Percentiles rank a stretch among this genome's conserved stretches.
Conservation (phyloP, 2,329 filamentous ascomycete species). For the Rutstroemia sp. region DNA sequence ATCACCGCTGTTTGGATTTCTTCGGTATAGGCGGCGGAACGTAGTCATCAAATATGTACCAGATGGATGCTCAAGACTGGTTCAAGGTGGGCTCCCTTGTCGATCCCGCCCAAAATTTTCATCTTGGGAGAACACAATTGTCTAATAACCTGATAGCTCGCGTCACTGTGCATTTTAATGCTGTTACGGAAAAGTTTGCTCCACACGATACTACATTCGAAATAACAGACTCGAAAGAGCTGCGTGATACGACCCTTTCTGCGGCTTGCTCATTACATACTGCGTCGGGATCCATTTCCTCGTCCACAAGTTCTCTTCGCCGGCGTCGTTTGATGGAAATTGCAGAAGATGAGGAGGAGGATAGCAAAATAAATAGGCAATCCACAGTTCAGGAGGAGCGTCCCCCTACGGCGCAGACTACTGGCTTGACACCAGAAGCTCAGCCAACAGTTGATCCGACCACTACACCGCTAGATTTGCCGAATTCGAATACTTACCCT, state of each 20-base stretch:
- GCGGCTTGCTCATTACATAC: slow-evolving; percentile 85
- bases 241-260: slow-evolving; percentile 82
- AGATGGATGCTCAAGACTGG: slow-evolving; percentile 78
- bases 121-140: slow-evolving; percentile 14
- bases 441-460: slow-evolving; percentile 10
- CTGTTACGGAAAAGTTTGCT: slow-evolving; percentile 63
- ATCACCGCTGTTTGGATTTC: slow-evolving; percentile 84
- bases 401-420: slow-evolving; percentile 23
- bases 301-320: slow-evolving; percentile 73
- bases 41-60: slow-evolving; percentile 90
- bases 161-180: slow-evolving; percentile 65
- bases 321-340: slow-evolving; percentile 81
- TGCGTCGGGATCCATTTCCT: slow-evolving; percentile 77
- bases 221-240: slow-evolving; percentile 65
- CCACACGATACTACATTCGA: slow-evolving; percentile 83
- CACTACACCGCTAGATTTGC: slow-evolving; percentile 11
- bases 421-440: slow-evolving; percentile 13
- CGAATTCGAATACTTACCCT: slow-evolving; percentile 13
- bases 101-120: slow-evolving; percentile 19
- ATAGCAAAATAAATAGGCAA: slow-evolving; percentile 51
- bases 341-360: slow-evolving; percentile 74
- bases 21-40: slow-evolving; percentile 83
- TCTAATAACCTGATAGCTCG: slow-evolving; percentile 52
- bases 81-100: slow-evolving; percentile 64
- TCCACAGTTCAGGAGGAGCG: slow-evolving; percentile 44